A percentile compares a stretch with the other conserved stretches of the same genome.
These are phyloP conservation scores for Rhodotorula sp. DNA, from an alignment of 1,284 basidiomycete genomes.

Conservation along the genomic window DNA sequence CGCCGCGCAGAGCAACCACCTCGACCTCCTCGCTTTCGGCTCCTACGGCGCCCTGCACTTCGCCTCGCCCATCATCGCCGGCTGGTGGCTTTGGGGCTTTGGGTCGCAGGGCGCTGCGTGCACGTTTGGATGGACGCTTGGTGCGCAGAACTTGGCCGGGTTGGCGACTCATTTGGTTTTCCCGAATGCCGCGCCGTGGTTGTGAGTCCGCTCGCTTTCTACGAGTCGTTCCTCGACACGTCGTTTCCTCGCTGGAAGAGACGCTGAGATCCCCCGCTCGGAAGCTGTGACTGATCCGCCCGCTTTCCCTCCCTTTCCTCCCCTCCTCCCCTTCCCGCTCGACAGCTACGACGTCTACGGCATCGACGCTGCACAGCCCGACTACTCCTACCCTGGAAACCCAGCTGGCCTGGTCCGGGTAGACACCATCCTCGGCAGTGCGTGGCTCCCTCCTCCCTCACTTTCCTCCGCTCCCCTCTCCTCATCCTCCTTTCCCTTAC, in stretches of 20 bases:
- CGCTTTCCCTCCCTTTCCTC: no score
- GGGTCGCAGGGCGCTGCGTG: conserved; percentile 40
- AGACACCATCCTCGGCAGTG: conserved; percentile 41
- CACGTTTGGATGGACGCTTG: conserved; percentile 40
- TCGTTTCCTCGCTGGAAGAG: no score
- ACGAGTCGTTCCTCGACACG: no score
- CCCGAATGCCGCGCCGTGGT: conserved; percentile 42
- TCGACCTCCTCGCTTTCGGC: conserved; percentile 30
- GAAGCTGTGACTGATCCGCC: no score
- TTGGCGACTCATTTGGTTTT: conserved; percentile 41
- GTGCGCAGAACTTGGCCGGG: conserved; percentile 41
- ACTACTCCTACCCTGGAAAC: conserved; percentile 41
- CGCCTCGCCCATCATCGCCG: conserved; percentile 39
- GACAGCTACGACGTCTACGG: conserved; percentile 36
- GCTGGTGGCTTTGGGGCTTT: conserved; percentile 44
- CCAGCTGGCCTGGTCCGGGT: conserved; percentile 42
- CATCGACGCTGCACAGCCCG: conserved; percentile 30
- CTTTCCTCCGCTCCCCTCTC: neutral
- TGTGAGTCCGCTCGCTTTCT: conserved; percentile 13
- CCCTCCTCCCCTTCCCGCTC: no score
- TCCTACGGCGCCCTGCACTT: conserved; percentile 39
- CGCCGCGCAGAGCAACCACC: conserved; percentile 7
- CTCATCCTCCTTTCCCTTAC: neutral
- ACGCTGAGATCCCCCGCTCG: no score
- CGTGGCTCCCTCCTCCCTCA: neutral